phyloP scores from a whole-genome alignment of 257 asterid species.

The Solanum bulbocastanum region DNA sequence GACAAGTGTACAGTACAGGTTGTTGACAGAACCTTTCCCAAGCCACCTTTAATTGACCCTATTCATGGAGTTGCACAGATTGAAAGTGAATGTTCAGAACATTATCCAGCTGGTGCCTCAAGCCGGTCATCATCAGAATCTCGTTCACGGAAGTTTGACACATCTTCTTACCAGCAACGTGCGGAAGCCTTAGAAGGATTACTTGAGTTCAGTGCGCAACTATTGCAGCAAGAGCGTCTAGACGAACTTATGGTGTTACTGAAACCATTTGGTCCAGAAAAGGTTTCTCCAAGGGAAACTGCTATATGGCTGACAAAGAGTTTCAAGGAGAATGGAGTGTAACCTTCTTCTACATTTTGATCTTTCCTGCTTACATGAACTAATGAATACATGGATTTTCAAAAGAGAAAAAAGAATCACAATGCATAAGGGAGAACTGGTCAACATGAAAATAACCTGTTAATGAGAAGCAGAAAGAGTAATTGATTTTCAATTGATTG shows the following conservation, averaged over 20 bases:
- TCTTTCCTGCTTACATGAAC: neutral
- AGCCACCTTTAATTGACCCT: constrained; percentile 16
- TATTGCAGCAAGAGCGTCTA: constrained; percentile 74
- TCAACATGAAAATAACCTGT: constrained; percentile 32
- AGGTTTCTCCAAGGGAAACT: constrained; percentile 89
- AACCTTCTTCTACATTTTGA: neutral
- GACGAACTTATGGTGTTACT: constrained; percentile 77
- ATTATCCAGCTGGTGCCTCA: constrained; percentile 43
- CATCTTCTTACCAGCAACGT: constrained; percentile 80
- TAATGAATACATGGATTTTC: neutral
- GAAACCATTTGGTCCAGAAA: constrained; percentile 89
- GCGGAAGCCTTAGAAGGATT: constrained; percentile 95
- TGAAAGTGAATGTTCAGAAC: constrained; percentile 66
- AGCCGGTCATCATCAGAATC: constrained; percentile 66
- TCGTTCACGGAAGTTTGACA: constrained; percentile 61
- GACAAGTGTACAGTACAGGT: constrained; percentile 75
- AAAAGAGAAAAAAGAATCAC: neutral
- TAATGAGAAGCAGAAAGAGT: constrained; percentile 15
- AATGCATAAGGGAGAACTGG: neutral
- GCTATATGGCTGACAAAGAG: constrained; percentile 98
- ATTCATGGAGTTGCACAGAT: constrained; percentile 16
- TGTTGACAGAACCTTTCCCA: constrained; percentile 21
- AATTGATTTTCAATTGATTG: neutral
- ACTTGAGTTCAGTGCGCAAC: constrained; percentile 87
- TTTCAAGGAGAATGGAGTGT: constrained; percentile 57